Percentiles rank a stretch among this genome's conserved stretches.
Evolutionary conservation across 2,329 filamentous ascomycete species (phyloP).

Genomic region (Aspergillus carbonarius): DNA sequence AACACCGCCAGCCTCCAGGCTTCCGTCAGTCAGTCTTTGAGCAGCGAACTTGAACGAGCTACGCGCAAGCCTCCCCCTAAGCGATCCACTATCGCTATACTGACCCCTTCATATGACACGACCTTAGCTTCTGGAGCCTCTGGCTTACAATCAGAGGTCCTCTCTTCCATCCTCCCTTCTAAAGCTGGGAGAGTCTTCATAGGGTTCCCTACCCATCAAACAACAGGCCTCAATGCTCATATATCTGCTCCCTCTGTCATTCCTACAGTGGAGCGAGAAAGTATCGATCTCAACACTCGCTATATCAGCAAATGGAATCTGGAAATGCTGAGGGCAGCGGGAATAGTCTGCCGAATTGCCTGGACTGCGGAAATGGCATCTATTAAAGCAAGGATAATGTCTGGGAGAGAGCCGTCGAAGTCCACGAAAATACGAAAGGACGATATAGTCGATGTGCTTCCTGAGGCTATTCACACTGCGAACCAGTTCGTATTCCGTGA

Average conservation of each 20-base stretch:
- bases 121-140: constrained; percentile 64
- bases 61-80: constrained; percentile 97
- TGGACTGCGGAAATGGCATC: constrained; percentile 85
- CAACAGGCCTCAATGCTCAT: constrained; percentile 88
- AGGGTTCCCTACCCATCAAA: constrained; percentile 95
- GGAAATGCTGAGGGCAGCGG: constrained; percentile 86
- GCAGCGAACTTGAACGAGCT: constrained; percentile 84
- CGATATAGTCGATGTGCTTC: constrained; percentile 66
- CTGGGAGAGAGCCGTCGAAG: constrained; percentile 29
- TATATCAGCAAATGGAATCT: constrained; percentile 95
- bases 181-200: constrained; percentile 94
- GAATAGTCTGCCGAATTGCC: constrained; percentile 83
- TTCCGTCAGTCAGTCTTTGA: constrained; percentile 68
- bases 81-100: constrained; percentile 76
- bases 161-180: constrained; percentile 83
- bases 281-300: constrained; percentile 91
- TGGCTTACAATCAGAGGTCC: constrained; percentile 62
- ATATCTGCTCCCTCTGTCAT: constrained; percentile 96
- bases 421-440: constrained; percentile 59
- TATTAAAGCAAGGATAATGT: constrained; percentile 61
- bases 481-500: constrained; percentile 86
- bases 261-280: constrained; percentile 93
- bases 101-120: constrained; percentile 90
- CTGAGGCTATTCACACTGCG: constrained; percentile 77
- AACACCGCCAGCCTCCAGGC: constrained; percentile 82